Conservation (phyloP, 192 early-diverging fungal species). For the Coemansia sp. region DNA sequence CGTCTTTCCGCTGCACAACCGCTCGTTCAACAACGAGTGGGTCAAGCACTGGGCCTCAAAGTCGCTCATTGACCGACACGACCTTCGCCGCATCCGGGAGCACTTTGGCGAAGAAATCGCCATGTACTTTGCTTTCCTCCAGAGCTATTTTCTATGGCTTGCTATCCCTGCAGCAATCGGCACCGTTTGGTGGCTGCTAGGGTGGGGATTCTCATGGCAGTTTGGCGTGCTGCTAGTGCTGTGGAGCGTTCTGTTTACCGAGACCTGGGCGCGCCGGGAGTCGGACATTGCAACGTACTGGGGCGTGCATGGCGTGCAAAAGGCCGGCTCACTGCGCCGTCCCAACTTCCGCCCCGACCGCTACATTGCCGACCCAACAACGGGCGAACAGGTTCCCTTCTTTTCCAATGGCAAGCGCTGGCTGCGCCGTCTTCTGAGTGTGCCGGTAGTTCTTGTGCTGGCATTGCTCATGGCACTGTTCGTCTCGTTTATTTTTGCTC, state of each 20-base stretch:
- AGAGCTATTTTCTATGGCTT: constrained; percentile 80
- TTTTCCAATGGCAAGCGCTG: constrained; percentile 70
- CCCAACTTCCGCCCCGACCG: constrained; percentile 67
- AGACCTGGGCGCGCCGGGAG: constrained; percentile 79
- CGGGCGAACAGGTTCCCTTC: constrained; percentile 68
- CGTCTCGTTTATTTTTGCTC: constrained; percentile 64
- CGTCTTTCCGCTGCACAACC: constrained; percentile 77
- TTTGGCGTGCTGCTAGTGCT: constrained; percentile 63
- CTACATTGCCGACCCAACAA: constrained; percentile 58
- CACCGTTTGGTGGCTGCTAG: constrained; percentile 53
- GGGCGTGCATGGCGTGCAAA: constrained; percentile 55
- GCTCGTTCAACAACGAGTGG: constrained; percentile 76
- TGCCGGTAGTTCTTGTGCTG: constrained; percentile 58
- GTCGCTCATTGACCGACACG: constrained; percentile 68
- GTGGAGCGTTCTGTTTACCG: constrained; percentile 70
- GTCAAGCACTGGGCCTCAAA: constrained; percentile 75
- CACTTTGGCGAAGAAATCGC: constrained; percentile 89
- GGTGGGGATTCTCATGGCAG: constrained; percentile 57
- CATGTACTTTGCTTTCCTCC: constrained; percentile 93
- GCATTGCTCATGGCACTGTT: constrained; percentile 57
- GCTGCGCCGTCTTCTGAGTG: constrained; percentile 54
- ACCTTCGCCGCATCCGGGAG: constrained; percentile 70
- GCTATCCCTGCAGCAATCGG: constrained; percentile 65
- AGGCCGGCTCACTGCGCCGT: constrained; percentile 53
- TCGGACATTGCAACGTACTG: constrained; percentile 67